These are phyloP conservation scores for Austroboletus festivus DNA, from an alignment of 768 basidiomycete genomes.

Conservation along the genomic window DNA sequence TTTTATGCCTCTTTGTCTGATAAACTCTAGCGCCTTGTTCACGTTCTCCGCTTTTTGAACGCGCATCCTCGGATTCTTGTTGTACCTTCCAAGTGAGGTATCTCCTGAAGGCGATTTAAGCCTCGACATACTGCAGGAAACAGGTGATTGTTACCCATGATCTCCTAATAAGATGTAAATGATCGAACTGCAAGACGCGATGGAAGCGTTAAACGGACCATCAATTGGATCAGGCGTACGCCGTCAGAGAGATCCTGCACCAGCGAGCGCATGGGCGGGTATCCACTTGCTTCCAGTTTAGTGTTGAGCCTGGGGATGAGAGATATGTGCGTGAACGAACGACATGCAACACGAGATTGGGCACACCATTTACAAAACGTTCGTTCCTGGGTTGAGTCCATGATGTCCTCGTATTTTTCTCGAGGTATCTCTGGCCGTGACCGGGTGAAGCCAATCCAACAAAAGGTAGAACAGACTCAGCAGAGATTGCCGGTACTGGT, in stretches of 20 bases:
- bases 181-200: not conserved
- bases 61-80: constrained; percentile 83
- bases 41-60: constrained; percentile 99
- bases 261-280: constrained; percentile 86
- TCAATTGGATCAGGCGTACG: constrained; percentile 90
- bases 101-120: constrained; percentile 52
- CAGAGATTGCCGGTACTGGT: not conserved
- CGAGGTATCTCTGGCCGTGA: too few relatives aligned
- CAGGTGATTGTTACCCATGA: constrained; percentile 68
- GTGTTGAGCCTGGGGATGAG: constrained; percentile 85
- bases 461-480: too few relatives aligned
- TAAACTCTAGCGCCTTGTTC: constrained; percentile 94
- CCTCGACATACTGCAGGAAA: constrained; percentile 2
- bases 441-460: too few relatives aligned
- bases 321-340: not conserved
- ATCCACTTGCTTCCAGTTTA: constrained; percentile 80
- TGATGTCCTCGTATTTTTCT: constrained; percentile 4
- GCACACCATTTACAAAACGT: constrained; percentile 90
- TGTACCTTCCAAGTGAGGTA: constrained; percentile 91
- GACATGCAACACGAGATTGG: constrained; percentile 1
- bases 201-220: constrained; percentile 48
- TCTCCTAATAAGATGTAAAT: constrained; percentile 61
- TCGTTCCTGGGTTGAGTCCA: constrained; percentile 55
- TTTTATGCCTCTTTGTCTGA: constrained; percentile 89
- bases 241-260: constrained; percentile 93